Evolutionary conservation across 768 basidiomycete genomes (phyloP).

Genomic region (Nidularia pulvinata): DNA sequence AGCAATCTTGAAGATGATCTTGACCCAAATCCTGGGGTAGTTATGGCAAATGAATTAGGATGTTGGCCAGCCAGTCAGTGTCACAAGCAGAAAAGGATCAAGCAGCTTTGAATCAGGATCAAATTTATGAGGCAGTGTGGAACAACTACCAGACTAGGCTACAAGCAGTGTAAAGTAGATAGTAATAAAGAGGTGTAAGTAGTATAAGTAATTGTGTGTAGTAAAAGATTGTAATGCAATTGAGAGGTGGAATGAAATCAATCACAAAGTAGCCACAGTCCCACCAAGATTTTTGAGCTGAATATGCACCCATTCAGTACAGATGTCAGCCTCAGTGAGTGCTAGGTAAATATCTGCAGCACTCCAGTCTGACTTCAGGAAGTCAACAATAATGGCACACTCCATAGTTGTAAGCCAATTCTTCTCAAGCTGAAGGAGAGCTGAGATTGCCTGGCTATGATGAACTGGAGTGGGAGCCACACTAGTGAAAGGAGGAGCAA

Average conservation of each 20-base stretch:
- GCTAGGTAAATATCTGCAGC: too few relatives aligned
- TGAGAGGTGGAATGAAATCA: not conserved
- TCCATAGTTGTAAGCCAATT: too few relatives aligned
- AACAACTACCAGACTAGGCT: constrained; percentile 4
- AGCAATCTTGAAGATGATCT: constrained; percentile 3
- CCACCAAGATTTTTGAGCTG: not conserved
- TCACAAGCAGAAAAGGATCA: not conserved
- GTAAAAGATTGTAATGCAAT: constrained; percentile 3
- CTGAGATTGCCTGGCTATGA: too few relatives aligned
- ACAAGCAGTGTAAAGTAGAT: not conserved
- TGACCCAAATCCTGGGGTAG: constrained; percentile 1
- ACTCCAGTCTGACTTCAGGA: too few relatives aligned
- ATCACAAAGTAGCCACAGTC: not conserved
- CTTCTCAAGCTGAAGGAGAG: too few relatives aligned
- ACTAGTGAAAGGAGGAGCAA: not conserved
- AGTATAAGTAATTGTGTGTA: not conserved
- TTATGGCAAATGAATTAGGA: constrained; percentile 5
- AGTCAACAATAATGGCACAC: too few relatives aligned
- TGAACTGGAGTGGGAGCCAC: too few relatives aligned
- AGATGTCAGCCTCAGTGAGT: not conserved
- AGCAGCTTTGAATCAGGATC: constrained; percentile 6
- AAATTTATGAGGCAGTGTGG: constrained; percentile 17
- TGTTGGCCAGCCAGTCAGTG: constrained; percentile 2
- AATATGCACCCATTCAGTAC: not conserved
- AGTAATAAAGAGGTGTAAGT: constrained; percentile 3